These are phyloP conservation scores for Carpinus viminea DNA, from an alignment of 306 rosid species.

Conservation along the genomic window DNA sequence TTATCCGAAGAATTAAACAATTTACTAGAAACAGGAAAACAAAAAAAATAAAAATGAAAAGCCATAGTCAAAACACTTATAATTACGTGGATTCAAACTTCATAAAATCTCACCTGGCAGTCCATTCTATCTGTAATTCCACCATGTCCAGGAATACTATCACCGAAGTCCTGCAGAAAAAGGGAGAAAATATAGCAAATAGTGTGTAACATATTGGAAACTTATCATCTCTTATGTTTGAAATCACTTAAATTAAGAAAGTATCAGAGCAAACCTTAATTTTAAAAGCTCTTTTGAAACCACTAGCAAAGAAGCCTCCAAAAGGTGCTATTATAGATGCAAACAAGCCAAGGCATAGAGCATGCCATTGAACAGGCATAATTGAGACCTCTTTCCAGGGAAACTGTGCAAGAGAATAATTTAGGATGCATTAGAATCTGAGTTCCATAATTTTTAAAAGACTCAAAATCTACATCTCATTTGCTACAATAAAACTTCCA, in stretches of 20 bases:
- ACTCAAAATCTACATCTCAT: slow-evolving; percentile 26
- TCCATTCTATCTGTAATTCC: slow-evolving; percentile 99
- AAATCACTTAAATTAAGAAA: slow-evolving; percentile 3
- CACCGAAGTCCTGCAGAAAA: slow-evolving; percentile 86
- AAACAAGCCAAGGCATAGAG: slow-evolving; percentile 84
- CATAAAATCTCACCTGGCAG: slow-evolving; percentile 72
- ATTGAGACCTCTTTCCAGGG: slow-evolving; percentile 81
- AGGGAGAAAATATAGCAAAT: slow-evolving; percentile 9
- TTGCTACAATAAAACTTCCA: neutral
- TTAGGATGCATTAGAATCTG: neutral
- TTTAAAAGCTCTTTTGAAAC: slow-evolving; percentile 97
- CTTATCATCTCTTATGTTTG: neutral
- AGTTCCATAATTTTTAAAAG: slow-evolving; percentile 23
- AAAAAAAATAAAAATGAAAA: neutral
- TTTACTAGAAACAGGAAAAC: neutral
- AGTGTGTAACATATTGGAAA: slow-evolving; percentile 18
- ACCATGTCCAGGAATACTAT: slow-evolving; percentile 98
- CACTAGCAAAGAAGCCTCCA: slow-evolving; percentile 99
- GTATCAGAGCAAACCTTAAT: slow-evolving; percentile 61
- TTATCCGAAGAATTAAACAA: neutral
- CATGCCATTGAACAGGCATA: slow-evolving; percentile 92
- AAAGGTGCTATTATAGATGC: slow-evolving; percentile 97
- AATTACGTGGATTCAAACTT: slow-evolving; percentile 17
- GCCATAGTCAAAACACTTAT: neutral
- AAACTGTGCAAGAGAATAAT: slow-evolving; percentile 49